A percentile compares a stretch with the other conserved stretches of the same genome.
phyloP scores from a whole-genome alignment of 768 basidiomycete species.

The Tricholoma furcatifolium region DNA sequence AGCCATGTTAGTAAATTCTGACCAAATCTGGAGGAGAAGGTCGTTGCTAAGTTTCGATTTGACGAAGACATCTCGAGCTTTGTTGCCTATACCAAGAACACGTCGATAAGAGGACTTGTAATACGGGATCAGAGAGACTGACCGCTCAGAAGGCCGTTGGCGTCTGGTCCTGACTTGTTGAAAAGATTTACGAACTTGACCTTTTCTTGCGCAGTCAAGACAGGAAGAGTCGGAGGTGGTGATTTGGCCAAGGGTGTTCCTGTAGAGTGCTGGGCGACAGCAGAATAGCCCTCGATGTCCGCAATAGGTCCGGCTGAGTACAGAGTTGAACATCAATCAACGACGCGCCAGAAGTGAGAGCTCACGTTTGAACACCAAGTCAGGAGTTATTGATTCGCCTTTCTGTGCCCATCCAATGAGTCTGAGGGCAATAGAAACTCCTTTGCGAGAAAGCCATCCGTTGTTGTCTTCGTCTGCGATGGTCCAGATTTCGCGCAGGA shows the following conservation, averaged over 20 bases:
- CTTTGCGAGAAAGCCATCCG: constrained; percentile 87
- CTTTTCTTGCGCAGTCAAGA: constrained; percentile 77
- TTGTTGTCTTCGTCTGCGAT: constrained; percentile 92
- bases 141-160: constrained; percentile 80
- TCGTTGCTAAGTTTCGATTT: constrained; percentile 88
- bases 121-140: constrained; percentile 18
- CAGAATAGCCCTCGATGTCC: constrained; percentile 68
- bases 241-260: constrained; percentile 63
- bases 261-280: constrained; percentile 56
- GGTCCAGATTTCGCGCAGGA: constrained; percentile 92
- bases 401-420: constrained; percentile 93
- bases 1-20: constrained; percentile 19
- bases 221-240: constrained; percentile 61
- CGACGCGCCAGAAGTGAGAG: constrained; percentile 13
- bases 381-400: constrained; percentile 64
- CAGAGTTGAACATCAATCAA: constrained; percentile 14
- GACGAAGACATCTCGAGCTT: constrained; percentile 87
- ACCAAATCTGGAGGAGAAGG: constrained; percentile 93
- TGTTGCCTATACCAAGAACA: constrained; percentile 54
- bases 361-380: constrained; percentile 73
- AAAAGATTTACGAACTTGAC: constrained; percentile 84
- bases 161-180: constrained; percentile 57
- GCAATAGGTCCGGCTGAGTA: constrained; percentile 78
- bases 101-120: neutral
- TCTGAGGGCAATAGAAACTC: constrained; percentile 84